Evolutionary conservation across 148 eudicot species (phyloP).

Genomic region (Heliamphora exappendiculata): DNA sequence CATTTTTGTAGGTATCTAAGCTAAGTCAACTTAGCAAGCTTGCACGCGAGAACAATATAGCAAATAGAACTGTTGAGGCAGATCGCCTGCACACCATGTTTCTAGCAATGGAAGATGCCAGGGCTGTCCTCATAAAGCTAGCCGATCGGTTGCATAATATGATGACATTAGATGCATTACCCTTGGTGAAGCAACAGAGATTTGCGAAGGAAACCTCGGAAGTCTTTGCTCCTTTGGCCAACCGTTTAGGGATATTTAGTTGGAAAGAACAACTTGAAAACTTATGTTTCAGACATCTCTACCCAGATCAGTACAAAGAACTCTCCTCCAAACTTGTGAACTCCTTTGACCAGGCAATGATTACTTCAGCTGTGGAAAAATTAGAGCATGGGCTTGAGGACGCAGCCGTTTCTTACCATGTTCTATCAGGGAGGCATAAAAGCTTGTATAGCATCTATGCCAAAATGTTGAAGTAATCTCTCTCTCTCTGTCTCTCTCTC

Average conservation of each 20-base stretch:
- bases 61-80: slow-evolving; percentile 74
- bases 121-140: slow-evolving; percentile 87
- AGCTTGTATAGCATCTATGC: slow-evolving; percentile 81
- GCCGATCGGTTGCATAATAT: slow-evolving; percentile 95
- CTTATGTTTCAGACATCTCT: slow-evolving; percentile 66
- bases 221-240: slow-evolving; percentile 92
- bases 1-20: slow-evolving; percentile 64
- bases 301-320: slow-evolving; percentile 58
- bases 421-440: slow-evolving; percentile 80
- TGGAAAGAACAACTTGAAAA: slow-evolving; percentile 93
- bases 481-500: slow-evolving; percentile 17
- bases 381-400: slow-evolving; percentile 57
- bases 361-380: slow-evolving; percentile 53
- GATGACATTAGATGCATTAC: slow-evolving; percentile 79
- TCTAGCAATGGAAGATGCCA: slow-evolving; percentile 96
- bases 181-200: slow-evolving; percentile 63
- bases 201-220: slow-evolving; percentile 92
- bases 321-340: slow-evolving; percentile 63
- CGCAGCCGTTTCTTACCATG: slow-evolving; percentile 47
- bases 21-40: slow-evolving; percentile 94
- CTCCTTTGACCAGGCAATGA: slow-evolving; percentile 65
- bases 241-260: slow-evolving; percentile 78
- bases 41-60: slow-evolving; percentile 83
- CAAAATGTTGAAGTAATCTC: slow-evolving; percentile 80
- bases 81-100: slow-evolving; percentile 94